Conservation (phyloP, 108 stramenopile genomes). For the Fistulifera pelliculosa region DNA sequence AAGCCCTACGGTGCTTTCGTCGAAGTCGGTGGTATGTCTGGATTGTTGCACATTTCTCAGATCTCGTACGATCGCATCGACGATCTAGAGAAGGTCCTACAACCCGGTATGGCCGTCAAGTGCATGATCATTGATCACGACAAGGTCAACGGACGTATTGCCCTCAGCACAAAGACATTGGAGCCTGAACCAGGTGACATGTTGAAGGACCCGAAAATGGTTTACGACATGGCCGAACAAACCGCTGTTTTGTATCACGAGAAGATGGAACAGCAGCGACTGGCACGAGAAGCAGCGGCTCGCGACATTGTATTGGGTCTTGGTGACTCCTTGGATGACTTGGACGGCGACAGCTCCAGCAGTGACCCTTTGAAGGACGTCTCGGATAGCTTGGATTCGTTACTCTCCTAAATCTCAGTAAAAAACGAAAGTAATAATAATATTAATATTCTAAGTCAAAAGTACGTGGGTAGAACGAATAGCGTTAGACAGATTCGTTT, state of each 20-base stretch:
- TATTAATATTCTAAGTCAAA: too few species aligned
- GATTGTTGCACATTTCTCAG: constrained; percentile 96
- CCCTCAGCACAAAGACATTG: constrained; percentile 92
- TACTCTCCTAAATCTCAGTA: constrained; percentile 43
- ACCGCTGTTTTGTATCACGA: constrained; percentile 82
- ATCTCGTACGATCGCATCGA: constrained; percentile 96
- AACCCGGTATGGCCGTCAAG: constrained; percentile 86
- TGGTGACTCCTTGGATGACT: constrained; percentile 86
- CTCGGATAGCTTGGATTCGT: constrained; percentile 74
- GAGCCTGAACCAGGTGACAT: constrained; percentile 97
- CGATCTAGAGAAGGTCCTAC: constrained; percentile 83
- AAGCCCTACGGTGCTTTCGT: constrained; percentile 97
- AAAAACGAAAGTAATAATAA: too few species aligned
- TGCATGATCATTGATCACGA: constrained; percentile 99
- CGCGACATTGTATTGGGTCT: constrained; percentile 90
- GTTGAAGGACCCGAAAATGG: constrained; percentile 80
- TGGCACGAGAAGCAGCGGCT: constrained; percentile 85
- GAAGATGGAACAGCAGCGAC: constrained; percentile 89
- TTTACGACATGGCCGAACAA: constrained; percentile 84
- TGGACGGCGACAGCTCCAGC: constrained; percentile 20
- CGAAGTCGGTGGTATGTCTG: constrained; percentile 93
- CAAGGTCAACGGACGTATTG: constrained; percentile 92
- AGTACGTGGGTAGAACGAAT: too few species aligned
- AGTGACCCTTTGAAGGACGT: constrained; percentile 59
- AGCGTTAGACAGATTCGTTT: too few species aligned